These are phyloP conservation scores for Pisolithus thermaeus DNA, from an alignment of 1,284 basidiomycete species.

Conservation along the genomic window DNA sequence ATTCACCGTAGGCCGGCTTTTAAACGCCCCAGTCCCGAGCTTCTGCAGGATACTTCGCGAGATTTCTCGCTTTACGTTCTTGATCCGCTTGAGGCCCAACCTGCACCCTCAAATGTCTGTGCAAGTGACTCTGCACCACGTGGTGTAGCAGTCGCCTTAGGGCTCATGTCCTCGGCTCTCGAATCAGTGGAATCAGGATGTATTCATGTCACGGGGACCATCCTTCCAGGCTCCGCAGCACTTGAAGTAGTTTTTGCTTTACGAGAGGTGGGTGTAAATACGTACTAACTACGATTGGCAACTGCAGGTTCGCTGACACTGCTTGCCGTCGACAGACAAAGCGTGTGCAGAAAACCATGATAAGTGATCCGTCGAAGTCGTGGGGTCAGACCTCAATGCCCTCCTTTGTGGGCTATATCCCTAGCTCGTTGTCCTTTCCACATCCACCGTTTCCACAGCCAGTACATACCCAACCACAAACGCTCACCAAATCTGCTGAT, in stretches of 20 bases:
- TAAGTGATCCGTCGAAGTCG: constrained; percentile 23
- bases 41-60: constrained; percentile 48
- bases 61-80: constrained; percentile 73
- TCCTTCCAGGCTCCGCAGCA: constrained; percentile 47
- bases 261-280: constrained; percentile 48
- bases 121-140: constrained; percentile 27
- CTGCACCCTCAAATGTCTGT: constrained; percentile 37
- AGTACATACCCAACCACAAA: constrained; percentile 11
- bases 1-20: neutral
- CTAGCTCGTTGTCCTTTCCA: constrained; percentile 10
- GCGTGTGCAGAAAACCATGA: constrained; percentile 26
- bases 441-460: neutral
- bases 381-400: constrained; percentile 14
- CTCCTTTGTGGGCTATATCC: constrained; percentile 3
- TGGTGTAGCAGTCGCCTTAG: constrained; percentile 64
- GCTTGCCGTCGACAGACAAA: constrained; percentile 20
- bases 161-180: constrained; percentile 62
- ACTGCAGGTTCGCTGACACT: neutral
- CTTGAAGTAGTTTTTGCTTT: constrained; percentile 67
- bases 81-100: constrained; percentile 64
- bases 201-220: constrained; percentile 50
- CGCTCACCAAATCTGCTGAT: constrained; percentile 26
- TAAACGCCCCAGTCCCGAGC: constrained; percentile 48
- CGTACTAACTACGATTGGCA: neutral
- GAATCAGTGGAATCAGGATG: constrained; percentile 38